phyloP scores from a whole-genome alignment of 2,329 filamentous ascomycete species.

The Colletotrichum incanum region DNA sequence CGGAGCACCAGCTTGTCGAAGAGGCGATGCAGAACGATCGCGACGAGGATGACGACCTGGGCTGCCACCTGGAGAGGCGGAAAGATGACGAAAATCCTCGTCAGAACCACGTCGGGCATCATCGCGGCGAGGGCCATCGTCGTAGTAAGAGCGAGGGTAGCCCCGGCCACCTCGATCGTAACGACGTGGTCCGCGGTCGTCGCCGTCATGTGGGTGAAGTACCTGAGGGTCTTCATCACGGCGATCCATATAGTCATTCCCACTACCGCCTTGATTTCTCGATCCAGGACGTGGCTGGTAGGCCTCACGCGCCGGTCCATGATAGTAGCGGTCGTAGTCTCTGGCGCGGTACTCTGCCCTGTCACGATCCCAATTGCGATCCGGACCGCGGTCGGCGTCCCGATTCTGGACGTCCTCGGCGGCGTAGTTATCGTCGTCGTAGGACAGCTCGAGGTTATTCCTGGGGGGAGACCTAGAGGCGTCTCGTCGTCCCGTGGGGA shows the following conservation, averaged over 20 bases:
- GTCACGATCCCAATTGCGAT: conserved; percentile 39
- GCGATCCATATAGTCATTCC: conserved; percentile 50
- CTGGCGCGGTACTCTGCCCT: conserved; percentile 25
- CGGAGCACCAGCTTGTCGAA: conserved; percentile 58
- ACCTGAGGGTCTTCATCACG: conserved; percentile 55
- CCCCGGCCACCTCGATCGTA: conserved; percentile 41
- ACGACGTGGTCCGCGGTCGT: conserved; percentile 49
- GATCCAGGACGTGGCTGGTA: conserved; percentile 43
- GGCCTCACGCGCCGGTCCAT: conserved; percentile 46
- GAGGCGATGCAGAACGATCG: conserved; percentile 47
- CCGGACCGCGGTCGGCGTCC: conserved; percentile 48
- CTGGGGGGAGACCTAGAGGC: conserved; percentile 61
- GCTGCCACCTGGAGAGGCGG: conserved; percentile 40
- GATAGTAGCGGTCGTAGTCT: conserved; percentile 45
- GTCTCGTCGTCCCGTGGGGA: conserved; percentile 61
- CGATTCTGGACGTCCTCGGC: conserved; percentile 48
- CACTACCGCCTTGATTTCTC: conserved; percentile 48
- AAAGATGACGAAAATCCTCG: conserved; percentile 42
- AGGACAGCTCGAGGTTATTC: conserved; percentile 51
- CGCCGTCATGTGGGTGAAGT: conserved; percentile 52
- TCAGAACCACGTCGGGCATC: conserved; percentile 41
- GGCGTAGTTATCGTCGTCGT: conserved; percentile 51
- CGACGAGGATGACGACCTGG: conserved; percentile 41
- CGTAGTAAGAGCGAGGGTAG: conserved; percentile 40
- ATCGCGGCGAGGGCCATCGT: conserved; percentile 41